These are phyloP conservation scores for Yarrowia divulgata DNA, from an alignment of 805 yeast species.

Conservation along the genomic window DNA sequence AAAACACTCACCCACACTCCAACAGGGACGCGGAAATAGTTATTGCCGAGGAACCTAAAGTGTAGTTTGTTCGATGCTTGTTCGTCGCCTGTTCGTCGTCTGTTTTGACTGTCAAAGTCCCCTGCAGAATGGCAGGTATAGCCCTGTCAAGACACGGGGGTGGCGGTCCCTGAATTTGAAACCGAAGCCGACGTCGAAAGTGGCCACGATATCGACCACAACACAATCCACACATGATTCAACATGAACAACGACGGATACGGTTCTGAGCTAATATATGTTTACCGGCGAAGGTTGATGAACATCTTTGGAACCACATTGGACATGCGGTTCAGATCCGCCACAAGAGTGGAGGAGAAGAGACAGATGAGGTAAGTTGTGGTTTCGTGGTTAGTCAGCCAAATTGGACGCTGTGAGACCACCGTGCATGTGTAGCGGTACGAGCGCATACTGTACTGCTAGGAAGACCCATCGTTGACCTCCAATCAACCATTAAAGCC, in stretches of 20 bases:
- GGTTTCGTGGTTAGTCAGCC: neutral
- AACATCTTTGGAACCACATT: neutral
- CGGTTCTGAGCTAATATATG: constrained; percentile 17
- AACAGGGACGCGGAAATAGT: neutral
- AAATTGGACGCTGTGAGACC: no score
- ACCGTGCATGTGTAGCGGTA: no score
- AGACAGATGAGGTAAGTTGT: neutral
- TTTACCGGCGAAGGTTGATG: neutral
- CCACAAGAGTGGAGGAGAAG: neutral
- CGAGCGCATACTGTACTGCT: no score
- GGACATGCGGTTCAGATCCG: neutral
- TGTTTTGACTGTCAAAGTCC: no score
- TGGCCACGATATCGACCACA: no score
- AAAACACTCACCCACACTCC: neutral
- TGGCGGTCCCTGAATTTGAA: no score
- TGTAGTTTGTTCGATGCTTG: neutral
- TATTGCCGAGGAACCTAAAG: constrained; percentile 10
- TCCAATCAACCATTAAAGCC: neutral
- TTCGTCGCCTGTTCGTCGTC: neutral
- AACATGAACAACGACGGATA: neutral
- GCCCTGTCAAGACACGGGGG: no score
- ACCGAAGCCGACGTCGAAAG: no score
- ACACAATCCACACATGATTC: neutral
- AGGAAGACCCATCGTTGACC: no score
- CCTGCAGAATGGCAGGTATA: no score